phyloP scores from a whole-genome alignment of 768 basidiomycete species.

The Mycena latifolia region DNA sequence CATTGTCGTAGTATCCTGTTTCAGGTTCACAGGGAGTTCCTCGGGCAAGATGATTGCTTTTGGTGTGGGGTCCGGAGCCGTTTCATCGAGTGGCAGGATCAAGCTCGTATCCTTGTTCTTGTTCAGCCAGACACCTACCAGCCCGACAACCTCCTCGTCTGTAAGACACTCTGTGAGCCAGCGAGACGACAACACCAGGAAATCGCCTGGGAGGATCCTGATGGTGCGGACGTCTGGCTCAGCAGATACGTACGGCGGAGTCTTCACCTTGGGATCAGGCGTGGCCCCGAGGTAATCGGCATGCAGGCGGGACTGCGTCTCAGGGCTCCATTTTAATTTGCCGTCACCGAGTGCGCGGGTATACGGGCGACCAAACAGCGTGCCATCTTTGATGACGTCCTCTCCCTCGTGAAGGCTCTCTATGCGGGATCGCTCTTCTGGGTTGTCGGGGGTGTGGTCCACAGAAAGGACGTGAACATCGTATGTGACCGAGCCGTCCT shows the following conservation, averaged over 20 bases:
- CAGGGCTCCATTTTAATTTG: slow-evolving; percentile 55
- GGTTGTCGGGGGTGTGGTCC: slow-evolving; percentile 52
- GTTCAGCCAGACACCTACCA: slow-evolving; percentile 63
- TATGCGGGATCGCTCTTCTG: slow-evolving; percentile 48
- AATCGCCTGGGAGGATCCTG: slow-evolving; percentile 59
- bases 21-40: slow-evolving; percentile 30
- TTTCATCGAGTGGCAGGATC: neutral
- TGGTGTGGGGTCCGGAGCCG: slow-evolving; percentile 24
- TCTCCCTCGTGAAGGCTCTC: slow-evolving; percentile 47
- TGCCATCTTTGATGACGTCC: slow-evolving; percentile 44
- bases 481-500: slow-evolving; percentile 46
- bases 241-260: slow-evolving; percentile 64
- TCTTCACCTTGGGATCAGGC: slow-evolving; percentile 46
- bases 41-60: slow-evolving; percentile 25
- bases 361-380: slow-evolving; percentile 45
- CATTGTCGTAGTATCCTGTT: slow-evolving; percentile 41
- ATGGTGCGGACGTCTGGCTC: slow-evolving; percentile 63
- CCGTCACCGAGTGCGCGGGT: slow-evolving; percentile 61
- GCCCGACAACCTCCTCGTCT: slow-evolving; percentile 66
- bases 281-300: slow-evolving; percentile 50
- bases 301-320: slow-evolving; percentile 51
- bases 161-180: slow-evolving; percentile 68
- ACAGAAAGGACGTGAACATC: slow-evolving; percentile 53
- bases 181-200: slow-evolving; percentile 65
- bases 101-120: slow-evolving; percentile 27